Evolutionary conservation across 2,329 filamentous ascomycete species (phyloP).

Genomic region (Pseudocercospora eumusae): DNA sequence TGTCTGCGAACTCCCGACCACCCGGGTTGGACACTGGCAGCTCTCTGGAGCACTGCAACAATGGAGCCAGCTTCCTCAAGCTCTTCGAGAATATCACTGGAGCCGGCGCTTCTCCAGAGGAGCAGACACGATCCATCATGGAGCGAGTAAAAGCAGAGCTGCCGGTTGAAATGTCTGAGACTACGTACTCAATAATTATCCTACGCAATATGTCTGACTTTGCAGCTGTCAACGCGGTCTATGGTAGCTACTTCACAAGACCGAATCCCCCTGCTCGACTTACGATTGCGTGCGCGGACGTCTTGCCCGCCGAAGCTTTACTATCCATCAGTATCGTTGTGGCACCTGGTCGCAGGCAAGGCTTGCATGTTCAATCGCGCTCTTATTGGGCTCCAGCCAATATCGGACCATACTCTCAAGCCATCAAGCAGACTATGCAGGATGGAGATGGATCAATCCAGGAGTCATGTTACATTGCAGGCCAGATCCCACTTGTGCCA

Average conservation of each 20-base stretch:
- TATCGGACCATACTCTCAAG: slow-evolving; percentile 95
- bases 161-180: slow-evolving; percentile 22
- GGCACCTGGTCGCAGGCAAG: slow-evolving; percentile 42
- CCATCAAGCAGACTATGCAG: slow-evolving; percentile 58
- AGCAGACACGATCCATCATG: slow-evolving; percentile 46
- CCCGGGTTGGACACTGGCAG: neutral
- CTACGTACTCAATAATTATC: slow-evolving; percentile 60
- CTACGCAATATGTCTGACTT: slow-evolving; percentile 82
- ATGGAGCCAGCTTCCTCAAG: neutral
- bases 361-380: slow-evolving; percentile 83
- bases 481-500: slow-evolving; percentile 87
- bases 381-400: slow-evolving; percentile 99
- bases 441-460: slow-evolving; percentile 25
- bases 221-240: slow-evolving; percentile 69
- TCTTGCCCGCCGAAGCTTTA: slow-evolving; percentile 61
- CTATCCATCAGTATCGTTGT: slow-evolving; percentile 61
- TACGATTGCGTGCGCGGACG: slow-evolving; percentile 73
- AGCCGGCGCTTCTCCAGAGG: slow-evolving; percentile 43
- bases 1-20: neutral
- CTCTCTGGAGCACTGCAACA: neutral
- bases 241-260: slow-evolving; percentile 70
- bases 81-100: slow-evolving; percentile 33
- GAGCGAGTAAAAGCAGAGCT: slow-evolving; percentile 39
- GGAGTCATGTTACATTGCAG: slow-evolving; percentile 67
- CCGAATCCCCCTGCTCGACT: slow-evolving; percentile 85